phyloP scores from a whole-genome alignment of 1,284 basidiomycete species.

The Spongispora temasekensis region DNA sequence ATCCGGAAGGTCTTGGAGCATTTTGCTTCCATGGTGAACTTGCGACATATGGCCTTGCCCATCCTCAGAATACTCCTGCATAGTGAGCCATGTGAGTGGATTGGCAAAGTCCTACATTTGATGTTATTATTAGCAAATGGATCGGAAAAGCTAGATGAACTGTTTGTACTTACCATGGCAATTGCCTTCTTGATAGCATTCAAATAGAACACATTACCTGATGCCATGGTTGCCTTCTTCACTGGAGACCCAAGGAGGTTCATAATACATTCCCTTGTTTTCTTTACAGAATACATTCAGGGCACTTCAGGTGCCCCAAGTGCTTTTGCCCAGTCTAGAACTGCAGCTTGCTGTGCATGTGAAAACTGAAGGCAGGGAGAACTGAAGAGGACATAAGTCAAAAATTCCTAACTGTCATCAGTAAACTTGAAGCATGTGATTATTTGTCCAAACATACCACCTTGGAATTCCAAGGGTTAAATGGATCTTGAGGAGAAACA shows the following conservation, averaged over 20 bases:
- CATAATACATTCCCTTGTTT: slow-evolving; percentile 35
- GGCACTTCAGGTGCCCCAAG: slow-evolving; percentile 29
- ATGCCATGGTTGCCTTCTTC: neutral
- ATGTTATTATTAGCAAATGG: neutral
- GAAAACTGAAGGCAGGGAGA: slow-evolving; percentile 5
- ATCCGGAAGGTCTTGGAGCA: slow-evolving; percentile 23
- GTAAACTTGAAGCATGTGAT: neutral
- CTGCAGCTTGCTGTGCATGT: no score
- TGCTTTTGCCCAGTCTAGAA: slow-evolving; percentile 30
- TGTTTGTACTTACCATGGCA: slow-evolving; percentile 6
- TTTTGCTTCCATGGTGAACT: slow-evolving; percentile 27
- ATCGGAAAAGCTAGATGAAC: neutral
- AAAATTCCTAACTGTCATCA: neutral
- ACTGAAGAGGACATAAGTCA: slow-evolving; percentile 6
- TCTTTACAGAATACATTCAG: slow-evolving; percentile 16
- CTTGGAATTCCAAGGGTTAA: slow-evolving; percentile 20
- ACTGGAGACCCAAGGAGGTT: slow-evolving; percentile 3
- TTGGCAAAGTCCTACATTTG: slow-evolving; percentile 30
- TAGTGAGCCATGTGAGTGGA: slow-evolving; percentile 21
- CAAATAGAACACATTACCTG: slow-evolving; percentile 14
- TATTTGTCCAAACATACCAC: neutral
- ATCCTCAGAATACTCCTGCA: slow-evolving; percentile 34
- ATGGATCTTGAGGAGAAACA: no score
- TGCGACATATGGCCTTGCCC: slow-evolving; percentile 22
- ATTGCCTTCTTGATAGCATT: slow-evolving; percentile 11